Conservation (phyloP, 2,329 filamentous ascomycete species). For the Verticillium nonalfalfae region DNA sequence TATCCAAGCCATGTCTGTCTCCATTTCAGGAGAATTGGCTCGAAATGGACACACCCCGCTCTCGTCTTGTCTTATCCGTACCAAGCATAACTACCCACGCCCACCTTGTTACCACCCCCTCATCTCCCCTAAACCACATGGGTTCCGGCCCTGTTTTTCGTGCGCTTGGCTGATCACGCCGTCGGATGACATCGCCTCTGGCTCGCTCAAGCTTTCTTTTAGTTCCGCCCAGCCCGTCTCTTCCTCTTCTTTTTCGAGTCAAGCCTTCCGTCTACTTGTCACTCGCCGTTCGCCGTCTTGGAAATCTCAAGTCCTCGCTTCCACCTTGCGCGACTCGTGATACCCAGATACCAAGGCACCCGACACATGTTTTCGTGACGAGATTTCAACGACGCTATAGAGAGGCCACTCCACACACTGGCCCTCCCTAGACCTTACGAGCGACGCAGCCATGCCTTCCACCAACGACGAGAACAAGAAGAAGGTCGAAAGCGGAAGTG, state of each 20-base stretch:
- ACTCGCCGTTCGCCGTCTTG: neutral
- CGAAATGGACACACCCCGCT: neutral
- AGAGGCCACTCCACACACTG: neutral
- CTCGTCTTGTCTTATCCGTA: neutral
- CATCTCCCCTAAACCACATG: neutral
- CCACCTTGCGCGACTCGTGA: neutral
- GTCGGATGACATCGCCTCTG: neutral
- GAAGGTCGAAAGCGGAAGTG: slow-evolving; percentile 17
- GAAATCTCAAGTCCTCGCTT: neutral
- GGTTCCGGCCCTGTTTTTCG: neutral
- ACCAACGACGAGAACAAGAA: slow-evolving; percentile 12
- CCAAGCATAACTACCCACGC: neutral
- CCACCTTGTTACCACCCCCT: neutral
- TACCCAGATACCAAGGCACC: neutral
- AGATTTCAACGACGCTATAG: neutral
- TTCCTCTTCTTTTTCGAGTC: neutral
- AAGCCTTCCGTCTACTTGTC: neutral
- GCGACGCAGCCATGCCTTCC: neutral
- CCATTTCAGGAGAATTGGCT: neutral
- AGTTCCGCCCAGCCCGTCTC: neutral
- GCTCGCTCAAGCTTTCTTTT: neutral
- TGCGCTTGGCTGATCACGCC: slow-evolving; percentile 1
- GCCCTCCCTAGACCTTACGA: neutral
- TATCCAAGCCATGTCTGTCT: neutral
- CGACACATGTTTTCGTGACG: neutral